Evolutionary conservation across 768 basidiomycete genomes (phyloP).

Genomic region (Chalciporus chontae): DNA sequence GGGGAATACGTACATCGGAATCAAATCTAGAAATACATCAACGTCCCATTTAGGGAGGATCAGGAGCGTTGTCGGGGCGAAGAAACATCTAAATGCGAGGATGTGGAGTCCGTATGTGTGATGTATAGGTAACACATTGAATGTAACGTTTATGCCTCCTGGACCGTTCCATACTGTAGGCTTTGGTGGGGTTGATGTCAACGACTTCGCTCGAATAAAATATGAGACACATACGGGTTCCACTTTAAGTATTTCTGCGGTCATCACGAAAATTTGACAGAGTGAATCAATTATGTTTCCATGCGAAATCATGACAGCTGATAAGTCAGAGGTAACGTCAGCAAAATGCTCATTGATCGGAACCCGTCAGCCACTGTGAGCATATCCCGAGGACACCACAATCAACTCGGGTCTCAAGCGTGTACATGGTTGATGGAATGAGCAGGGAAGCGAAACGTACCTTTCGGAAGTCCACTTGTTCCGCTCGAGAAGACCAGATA

Average conservation of each 20-base stretch:
- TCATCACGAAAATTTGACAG: constrained; percentile 34
- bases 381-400: background rate
- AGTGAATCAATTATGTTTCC: constrained; percentile 53
- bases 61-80: constrained; percentile 45
- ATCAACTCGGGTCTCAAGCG: background rate
- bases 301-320: constrained; percentile 74
- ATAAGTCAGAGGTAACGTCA: constrained; percentile 2
- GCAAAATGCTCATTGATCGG: background rate
- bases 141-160: constrained; percentile 42
- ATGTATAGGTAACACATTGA: constrained; percentile 66
- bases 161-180: constrained; percentile 38
- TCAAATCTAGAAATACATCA: constrained; percentile 45
- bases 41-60: constrained; percentile 62
- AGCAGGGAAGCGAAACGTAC: constrained; percentile 29
- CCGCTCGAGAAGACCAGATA: constrained; percentile 78
- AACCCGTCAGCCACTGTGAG: too few relatives aligned
- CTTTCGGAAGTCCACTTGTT: constrained; percentile 75
- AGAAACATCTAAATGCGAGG: constrained; percentile 46
- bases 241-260: constrained; percentile 31
- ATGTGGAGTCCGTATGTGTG: constrained; percentile 63
- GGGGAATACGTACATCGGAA: constrained; percentile 51
- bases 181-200: constrained; percentile 22
- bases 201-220: background rate
- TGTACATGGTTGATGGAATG: background rate
- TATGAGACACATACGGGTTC: constrained; percentile 33